Evolutionary conservation across 2,329 filamentous ascomycete genomes (phyloP), one percentile per base, ranked within the genome.

Genomic region (Ophiostoma ulmi): DNA sequence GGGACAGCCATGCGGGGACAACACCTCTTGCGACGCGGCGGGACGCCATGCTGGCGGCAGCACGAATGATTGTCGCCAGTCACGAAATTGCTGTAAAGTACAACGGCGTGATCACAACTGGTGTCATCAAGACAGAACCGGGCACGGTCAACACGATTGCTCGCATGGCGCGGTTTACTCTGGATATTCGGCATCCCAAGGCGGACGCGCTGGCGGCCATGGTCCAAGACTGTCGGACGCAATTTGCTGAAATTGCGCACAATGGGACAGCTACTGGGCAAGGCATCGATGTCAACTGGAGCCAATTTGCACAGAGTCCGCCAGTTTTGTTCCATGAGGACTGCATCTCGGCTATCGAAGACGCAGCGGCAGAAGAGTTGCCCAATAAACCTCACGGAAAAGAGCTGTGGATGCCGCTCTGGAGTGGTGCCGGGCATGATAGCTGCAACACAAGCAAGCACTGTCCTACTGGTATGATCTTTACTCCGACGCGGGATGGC

Each of bases 81-180:
- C 1, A 78, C 77, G 1, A 74, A 6, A 5, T 44, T 7, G 39
- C 38, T 0, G 65, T 26, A 5, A 22, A 73, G 38, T 72, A 72
- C 48, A 20, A 48, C 14, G 78, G 75, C 0, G 73, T 80, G 0
- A 71, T 76, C 0, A 78, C 78, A 0, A 78, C 78, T 0, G 78
- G 78, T 0, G 76, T 77, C 6, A 65, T 79, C 11, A 70, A 58
- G 0, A 71, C 65, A 0, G 48, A 70, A 17, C 73, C 74, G 5
- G 89, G 89, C 5, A 89, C 85, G 71, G 90, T 90, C 17, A 93
- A 93, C 78, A 93, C 91, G 0, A 88, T 93, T 0, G 89, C 90
- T 0, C 88, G 89, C 0, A 79, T 81, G 48, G 91, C 91, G 4
- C 83, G 82, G 55, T 91, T 92, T 78, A 88, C 84, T 22, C 83